Evolutionary conservation across 1,139 yeast species (phyloP).

Genomic region (Saccharomyces hybrid): DNA sequence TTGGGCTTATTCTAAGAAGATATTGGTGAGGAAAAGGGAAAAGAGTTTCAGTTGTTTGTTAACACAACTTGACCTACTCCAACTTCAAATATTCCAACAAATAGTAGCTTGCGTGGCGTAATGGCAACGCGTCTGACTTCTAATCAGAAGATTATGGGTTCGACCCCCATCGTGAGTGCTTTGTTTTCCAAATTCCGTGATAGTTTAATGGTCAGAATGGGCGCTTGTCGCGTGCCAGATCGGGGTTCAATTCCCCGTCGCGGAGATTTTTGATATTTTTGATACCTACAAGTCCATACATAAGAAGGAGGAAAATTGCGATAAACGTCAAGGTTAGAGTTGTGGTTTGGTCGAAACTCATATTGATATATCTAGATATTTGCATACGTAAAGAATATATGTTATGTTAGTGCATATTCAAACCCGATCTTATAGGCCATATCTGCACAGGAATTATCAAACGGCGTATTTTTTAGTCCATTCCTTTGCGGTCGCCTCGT

Average conservation of each 20-base stretch:
- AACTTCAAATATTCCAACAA: slow-evolving; percentile 4
- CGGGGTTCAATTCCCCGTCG: slow-evolving; percentile 37
- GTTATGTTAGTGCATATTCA: slow-evolving; percentile 55
- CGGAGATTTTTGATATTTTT: slow-evolving; percentile 25
- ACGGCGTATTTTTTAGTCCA: too few species aligned
- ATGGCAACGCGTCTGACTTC: slow-evolving; percentile 59
- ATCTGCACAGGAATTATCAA: slow-evolving; percentile 23
- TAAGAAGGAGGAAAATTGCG: background rate
- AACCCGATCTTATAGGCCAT: too few species aligned
- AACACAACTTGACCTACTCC: too few species aligned
- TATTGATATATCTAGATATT: background rate
- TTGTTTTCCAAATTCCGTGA: slow-evolving; percentile 2
- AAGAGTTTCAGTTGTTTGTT: background rate
- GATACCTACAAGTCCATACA: background rate
- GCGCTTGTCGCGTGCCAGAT: slow-evolving; percentile 28
- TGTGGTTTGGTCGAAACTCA: background rate
- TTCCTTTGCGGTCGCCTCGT: too few species aligned
- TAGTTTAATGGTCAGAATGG: too few species aligned
- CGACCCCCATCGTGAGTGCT: slow-evolving; percentile 53
- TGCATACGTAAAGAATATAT: background rate
- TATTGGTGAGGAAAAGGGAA: background rate
- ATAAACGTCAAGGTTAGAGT: background rate
- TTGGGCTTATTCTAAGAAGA: background rate
- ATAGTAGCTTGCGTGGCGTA: slow-evolving; percentile 46
- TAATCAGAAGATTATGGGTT: slow-evolving; percentile 54